Conservation (phyloP, 2,329 filamentous ascomycete species). For the Fusarium subglutinans region DNA sequence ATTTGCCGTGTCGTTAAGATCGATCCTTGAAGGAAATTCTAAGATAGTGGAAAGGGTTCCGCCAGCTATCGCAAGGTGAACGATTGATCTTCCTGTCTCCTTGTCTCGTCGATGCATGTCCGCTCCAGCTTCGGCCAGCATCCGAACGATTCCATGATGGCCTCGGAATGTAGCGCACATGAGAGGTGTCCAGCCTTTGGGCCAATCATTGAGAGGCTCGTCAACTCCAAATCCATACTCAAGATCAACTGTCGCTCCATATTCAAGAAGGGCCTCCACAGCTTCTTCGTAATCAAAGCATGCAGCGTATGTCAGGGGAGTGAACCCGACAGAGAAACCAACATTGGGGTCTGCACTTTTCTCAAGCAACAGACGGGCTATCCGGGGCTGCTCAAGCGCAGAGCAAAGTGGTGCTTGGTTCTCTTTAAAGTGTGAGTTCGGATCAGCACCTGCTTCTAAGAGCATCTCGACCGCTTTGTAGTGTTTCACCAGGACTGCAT, state of each 20-base stretch:
- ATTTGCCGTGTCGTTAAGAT: not conserved
- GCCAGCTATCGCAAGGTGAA: not conserved
- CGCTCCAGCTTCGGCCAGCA: not conserved
- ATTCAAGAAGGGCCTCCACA: not conserved
- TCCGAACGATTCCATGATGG: not conserved
- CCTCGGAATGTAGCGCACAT: not conserved
- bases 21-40: not conserved
- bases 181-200: not conserved
- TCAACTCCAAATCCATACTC: not conserved
- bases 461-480: not conserved
- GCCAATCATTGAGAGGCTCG: accelerated
- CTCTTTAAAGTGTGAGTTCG: accelerated
- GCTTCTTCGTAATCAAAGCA: accelerated
- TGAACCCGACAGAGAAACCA: accelerated
- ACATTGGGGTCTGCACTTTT: not conserved
- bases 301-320: not conserved
- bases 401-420: not conserved
- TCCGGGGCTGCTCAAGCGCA: not conserved
- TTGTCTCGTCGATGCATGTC: not conserved
- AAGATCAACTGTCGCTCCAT: not conserved
- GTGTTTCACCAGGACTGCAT: accelerated
- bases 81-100: not conserved
- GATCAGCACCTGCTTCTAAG: not conserved
- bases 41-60: not conserved
- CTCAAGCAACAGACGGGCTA: not conserved